Percentiles rank a stretch among this genome's conserved stretches.
Conservation (phyloP, 768 basidiomycete genomes). For the Hypholoma sublateritium region DNA sequence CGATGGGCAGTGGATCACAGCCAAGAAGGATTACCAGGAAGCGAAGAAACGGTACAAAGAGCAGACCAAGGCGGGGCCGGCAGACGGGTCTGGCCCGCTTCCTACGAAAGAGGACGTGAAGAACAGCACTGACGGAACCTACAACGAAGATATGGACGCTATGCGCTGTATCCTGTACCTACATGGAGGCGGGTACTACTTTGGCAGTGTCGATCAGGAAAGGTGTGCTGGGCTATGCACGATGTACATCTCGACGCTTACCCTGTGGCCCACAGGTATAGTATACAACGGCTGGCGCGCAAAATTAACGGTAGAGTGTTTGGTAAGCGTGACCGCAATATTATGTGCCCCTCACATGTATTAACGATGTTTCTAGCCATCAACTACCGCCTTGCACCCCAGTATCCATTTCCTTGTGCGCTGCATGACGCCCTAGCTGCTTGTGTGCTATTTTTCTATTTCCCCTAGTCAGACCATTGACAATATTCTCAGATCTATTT, state of each 20-base stretch:
- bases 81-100: not conserved
- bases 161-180: constrained; percentile 82
- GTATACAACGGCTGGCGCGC: constrained; percentile 81
- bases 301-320: constrained; percentile 93
- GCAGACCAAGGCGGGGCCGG: constrained; percentile 16
- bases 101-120: not conserved
- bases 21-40: constrained; percentile 80
- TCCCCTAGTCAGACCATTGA: not conserved
- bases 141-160: constrained; percentile 75
- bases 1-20: constrained; percentile 85
- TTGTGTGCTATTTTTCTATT: constrained; percentile 46
- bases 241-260: not conserved
- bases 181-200: constrained; percentile 87
- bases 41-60: constrained; percentile 58
- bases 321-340: constrained; percentile 35
- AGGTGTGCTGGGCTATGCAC: constrained; percentile 35
- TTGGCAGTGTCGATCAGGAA: constrained; percentile 79
- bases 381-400: constrained; percentile 88
- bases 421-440: constrained; percentile 88
- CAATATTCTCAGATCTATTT: constrained; percentile 65
- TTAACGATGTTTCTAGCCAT: constrained; percentile 47
- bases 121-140: constrained; percentile 31
- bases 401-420: constrained; percentile 95
- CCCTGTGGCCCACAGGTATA: constrained; percentile 42
- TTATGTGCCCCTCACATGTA: not conserved